Base-by-base conservation (phyloP, 495 filamentous ascomycete species). In the Talaromyces ruber region DNA sequence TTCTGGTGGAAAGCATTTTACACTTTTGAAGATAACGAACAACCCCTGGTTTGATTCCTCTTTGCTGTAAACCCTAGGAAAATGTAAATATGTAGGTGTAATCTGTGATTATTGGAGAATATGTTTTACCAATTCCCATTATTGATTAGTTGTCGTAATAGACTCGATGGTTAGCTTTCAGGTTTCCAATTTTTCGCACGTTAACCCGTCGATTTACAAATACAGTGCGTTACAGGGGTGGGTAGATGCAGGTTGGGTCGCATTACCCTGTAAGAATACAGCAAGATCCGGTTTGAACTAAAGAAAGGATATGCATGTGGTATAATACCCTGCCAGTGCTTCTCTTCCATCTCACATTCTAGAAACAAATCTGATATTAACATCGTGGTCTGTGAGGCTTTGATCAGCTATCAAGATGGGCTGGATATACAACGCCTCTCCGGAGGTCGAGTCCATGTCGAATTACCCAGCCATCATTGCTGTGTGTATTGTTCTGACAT, bases 371-470 rank as follows among this genome's bases (percentile, higher is more conserved):
- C 51, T 26, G 26, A 54, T 28, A 14, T 54, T 9, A 24, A 26
- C 16, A 14, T 28, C 51, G 51, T 54, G 51, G 24, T 28, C 26
- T 28, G 26, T 54, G 22, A 54, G 51, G 12, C 22, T 26, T 54
- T 54, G 51, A 54, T 28, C 26, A 11, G 28, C 9, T 26, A 54
- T 54, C 51, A 29, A 26, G 25, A 79, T 74, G 74, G 71, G 65
- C 47, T 81, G 78, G 78, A 74, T 81, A 21, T 66, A 78, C 60
- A 74, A 77, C 69, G 73, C 74, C 59, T 62, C 67, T 26, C 72
- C 76, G n/a, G 72, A 72, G 25, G 67, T 78, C 11, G 60, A 79
- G 55, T 65, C 67, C n/a, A 60, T 55, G 30, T 81, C 79, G 45
- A 62, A 80, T 16, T 79, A 75, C n/a, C 68, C 55, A 4, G 64